Base-by-base conservation (phyloP, 1,284 basidiomycete species). In the Microbotryum lychnidis-dioicae region DNA sequence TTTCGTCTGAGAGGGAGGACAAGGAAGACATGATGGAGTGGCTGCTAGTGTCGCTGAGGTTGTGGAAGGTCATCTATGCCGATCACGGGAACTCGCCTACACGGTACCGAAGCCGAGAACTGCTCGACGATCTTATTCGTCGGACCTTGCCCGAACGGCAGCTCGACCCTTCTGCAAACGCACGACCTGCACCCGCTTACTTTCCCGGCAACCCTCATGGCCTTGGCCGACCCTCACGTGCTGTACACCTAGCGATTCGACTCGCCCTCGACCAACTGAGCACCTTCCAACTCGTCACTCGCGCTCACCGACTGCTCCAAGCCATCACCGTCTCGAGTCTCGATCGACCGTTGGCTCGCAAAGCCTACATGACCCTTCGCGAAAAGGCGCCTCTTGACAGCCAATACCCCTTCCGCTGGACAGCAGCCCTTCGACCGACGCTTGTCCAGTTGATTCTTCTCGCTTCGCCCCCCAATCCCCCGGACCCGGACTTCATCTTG, bases 341-440 rank as follows among this genome's bases (percentile, higher is more conserved):
- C 5, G 48, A 52, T 7, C 53, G 58, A 6, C 14, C 20, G 10
- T 50, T 64, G 46, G 61, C 67, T 1, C 42, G 50, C 37, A 18
- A 21, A 29, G 47, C 62, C 12, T 64, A 66, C 46, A 37, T 52
- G 47, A 21, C 45, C 20, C 48, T 59, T 37, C 42, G 49, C 31
- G 21, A 37, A n/a, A 51, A 49, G 4, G 37, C 56, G 2, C 8
- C 49, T 25, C 25, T 44, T 33, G 44, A 51, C 50, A 18, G 48
- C 14, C 47, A 31, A 27, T 46, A 33, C 4, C 57, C 53, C 2
- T 68, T 68, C 54, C 45, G 47, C 10, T 68, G 67, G 67, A 45
- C 58, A 6, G 50, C 56, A 4, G 20, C n/a, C 18, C 64, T 64
- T 53, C 42, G 55, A 14, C 44, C 25, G 4, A 20, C 56, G 18